phyloP scores from a whole-genome alignment of 768 basidiomycete species.

The Psilocybe azurescens region DNA sequence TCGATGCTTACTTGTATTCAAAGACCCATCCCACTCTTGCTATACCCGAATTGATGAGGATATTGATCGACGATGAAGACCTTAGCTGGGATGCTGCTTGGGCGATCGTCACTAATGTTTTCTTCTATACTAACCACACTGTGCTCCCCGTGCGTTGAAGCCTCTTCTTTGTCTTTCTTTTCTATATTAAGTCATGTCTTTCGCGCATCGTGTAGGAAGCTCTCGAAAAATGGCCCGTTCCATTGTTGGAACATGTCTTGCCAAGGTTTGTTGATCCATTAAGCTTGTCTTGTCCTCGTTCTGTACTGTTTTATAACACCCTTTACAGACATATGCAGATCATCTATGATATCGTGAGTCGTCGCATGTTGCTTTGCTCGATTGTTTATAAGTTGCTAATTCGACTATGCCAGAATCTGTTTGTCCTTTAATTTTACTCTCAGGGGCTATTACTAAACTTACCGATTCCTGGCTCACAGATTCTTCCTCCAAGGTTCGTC shows the following conservation, averaged over 20 bases:
- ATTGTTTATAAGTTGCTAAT: slow-evolving; percentile 4
- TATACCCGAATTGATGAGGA: slow-evolving; percentile 93
- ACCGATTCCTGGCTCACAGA: slow-evolving; percentile 30
- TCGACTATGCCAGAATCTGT: slow-evolving; percentile 51
- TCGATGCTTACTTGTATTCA: not conserved
- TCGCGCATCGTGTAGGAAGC: slow-evolving; percentile 58
- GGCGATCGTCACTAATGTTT: slow-evolving; percentile 87
- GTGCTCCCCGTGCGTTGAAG: slow-evolving; percentile 73
- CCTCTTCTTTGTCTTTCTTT: not conserved
- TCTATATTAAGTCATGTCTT: not conserved
- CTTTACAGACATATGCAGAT: slow-evolving; percentile 82
- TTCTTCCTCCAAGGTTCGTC: slow-evolving; percentile 72
- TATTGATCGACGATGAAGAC: slow-evolving; percentile 92
- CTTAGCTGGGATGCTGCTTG: slow-evolving; percentile 84
- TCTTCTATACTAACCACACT: slow-evolving; percentile 97
- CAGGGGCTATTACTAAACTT: not conserved
- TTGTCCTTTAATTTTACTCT: slow-evolving; percentile 21
- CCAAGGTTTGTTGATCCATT: slow-evolving; percentile 55
- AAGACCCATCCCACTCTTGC: slow-evolving; percentile 96
- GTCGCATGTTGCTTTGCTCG: not conserved
- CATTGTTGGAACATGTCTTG: slow-evolving; percentile 82
- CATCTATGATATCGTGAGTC: slow-evolving; percentile 81
- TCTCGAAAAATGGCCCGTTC: slow-evolving; percentile 91
- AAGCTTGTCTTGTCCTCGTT: no score
- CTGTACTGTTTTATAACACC: not conserved